phyloP scores from a whole-genome alignment of 1,139 yeast genomes.

The Yamadazyma songkhlaensis region DNA sequence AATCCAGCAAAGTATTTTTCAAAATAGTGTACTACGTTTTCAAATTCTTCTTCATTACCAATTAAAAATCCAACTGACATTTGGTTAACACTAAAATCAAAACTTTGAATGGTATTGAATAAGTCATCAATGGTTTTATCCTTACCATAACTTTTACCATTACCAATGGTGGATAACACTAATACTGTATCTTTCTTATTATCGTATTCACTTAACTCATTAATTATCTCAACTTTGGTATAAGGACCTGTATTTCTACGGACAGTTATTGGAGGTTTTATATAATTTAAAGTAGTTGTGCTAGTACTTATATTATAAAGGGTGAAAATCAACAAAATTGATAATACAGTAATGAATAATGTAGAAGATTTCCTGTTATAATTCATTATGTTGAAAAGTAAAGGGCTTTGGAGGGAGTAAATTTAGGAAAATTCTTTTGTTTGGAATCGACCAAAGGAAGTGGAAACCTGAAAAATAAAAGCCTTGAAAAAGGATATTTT shows the following conservation, averaged over 20 bases:
- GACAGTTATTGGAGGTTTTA: conserved; percentile 1
- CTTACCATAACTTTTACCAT: conserved; percentile 26
- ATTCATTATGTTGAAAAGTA: too few species aligned
- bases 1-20: conserved; percentile 12
- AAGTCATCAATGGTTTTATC: conserved; percentile 22
- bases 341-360: neutral
- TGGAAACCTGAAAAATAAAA: too few species aligned
- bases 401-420: too few species aligned
- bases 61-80: conserved; percentile 30
- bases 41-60: conserved; percentile 24
- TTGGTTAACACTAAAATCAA: conserved; percentile 16
- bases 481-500: too few species aligned
- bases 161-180: conserved; percentile 24
- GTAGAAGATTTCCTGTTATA: neutral
- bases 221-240: conserved; percentile 10
- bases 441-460: too few species aligned
- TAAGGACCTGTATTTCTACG: conserved; percentile 4
- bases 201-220: conserved; percentile 10
- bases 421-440: too few species aligned
- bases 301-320: conserved; percentile 3
- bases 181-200: conserved; percentile 18
- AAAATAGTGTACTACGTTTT: conserved; percentile 17
- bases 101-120: conserved; percentile 19
- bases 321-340: conserved; percentile 3
- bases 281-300: neutral